Percentiles rank a stretch among this genome's conserved stretches.
Evolutionary conservation across 2,329 filamentous ascomycete genomes (phyloP).

Genomic region (Colletotrichum shisoi): DNA sequence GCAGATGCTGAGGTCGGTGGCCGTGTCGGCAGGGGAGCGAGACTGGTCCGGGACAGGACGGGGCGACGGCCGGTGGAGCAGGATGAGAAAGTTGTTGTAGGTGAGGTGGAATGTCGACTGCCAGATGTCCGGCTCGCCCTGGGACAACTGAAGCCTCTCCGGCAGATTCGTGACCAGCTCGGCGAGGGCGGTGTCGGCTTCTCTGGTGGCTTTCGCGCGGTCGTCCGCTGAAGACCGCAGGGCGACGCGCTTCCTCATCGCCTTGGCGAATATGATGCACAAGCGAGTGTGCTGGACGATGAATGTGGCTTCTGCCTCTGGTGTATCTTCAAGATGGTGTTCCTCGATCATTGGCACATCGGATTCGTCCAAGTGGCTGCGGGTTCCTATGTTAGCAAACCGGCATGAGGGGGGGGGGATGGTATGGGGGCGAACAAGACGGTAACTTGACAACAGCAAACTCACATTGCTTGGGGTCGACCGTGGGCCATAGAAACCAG

Average conservation of each 20-base stretch:
- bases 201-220: constrained; percentile 43
- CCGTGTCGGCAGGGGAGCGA: constrained; percentile 28
- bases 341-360: constrained; percentile 56
- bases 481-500: constrained; percentile 54
- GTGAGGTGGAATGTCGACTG: constrained; percentile 48
- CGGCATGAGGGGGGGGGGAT: background rate
- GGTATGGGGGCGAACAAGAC: no score
- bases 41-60: constrained; percentile 12
- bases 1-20: constrained; percentile 46
- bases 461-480: constrained; percentile 59
- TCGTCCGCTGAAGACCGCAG: constrained; percentile 39
- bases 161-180: constrained; percentile 46
- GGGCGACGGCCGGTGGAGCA: constrained; percentile 47
- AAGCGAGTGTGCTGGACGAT: constrained; percentile 59
- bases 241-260: constrained; percentile 43
- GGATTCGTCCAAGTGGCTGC: constrained; percentile 58
- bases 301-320: constrained; percentile 52
- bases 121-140: constrained; percentile 43
- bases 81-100: constrained; percentile 49
- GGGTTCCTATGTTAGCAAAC: background rate
- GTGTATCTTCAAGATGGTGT: constrained; percentile 55
- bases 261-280: constrained; percentile 58
- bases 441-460: no score
- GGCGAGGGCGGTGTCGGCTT: constrained; percentile 47
- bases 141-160: constrained; percentile 42